Evolutionary conservation across 106 monocot genomes (phyloP).

Genomic region (Acorus gramineus): DNA sequence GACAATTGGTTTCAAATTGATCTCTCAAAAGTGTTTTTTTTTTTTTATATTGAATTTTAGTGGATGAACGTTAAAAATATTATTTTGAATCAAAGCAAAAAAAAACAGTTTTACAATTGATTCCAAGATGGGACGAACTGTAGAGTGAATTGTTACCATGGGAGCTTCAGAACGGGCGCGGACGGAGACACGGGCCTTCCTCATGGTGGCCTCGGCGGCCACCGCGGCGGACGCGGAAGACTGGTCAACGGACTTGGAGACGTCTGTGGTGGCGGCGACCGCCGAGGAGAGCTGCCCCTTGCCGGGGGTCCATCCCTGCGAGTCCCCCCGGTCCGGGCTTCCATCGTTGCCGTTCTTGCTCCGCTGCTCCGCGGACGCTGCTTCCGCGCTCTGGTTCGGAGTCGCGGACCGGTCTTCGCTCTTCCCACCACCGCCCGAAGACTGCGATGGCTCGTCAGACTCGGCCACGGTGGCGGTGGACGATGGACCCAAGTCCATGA

Average conservation of each 20-base stretch:
- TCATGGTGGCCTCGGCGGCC: conserved; percentile 77
- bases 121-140: neutral
- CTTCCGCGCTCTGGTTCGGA: conserved; percentile 9
- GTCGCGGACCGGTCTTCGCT: conserved; percentile 22
- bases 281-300: conserved; percentile 9
- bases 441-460: conserved; percentile 34
- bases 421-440: conserved; percentile 31
- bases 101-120: neutral
- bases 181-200: conserved; percentile 90
- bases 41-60: no score
- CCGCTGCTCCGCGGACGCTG: neutral
- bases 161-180: conserved; percentile 93
- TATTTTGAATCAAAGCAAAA: neutral
- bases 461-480: conserved; percentile 12
- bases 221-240: conserved; percentile 14
- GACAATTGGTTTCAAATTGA: no score
- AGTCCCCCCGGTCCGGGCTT: conserved; percentile 11
- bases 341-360: conserved; percentile 6
- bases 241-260: no score
- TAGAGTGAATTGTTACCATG: conserved; percentile 36
- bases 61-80: no score
- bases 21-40: no score
- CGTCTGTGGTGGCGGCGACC: neutral
- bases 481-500: conserved; percentile 54
- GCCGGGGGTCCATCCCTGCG: conserved; percentile 31